A percentile compares a stretch with the other conserved stretches of the same genome.
Evolutionary conservation across 1,284 basidiomycete species (phyloP).

Genomic region (Papiliotrema terrestris): DNA sequence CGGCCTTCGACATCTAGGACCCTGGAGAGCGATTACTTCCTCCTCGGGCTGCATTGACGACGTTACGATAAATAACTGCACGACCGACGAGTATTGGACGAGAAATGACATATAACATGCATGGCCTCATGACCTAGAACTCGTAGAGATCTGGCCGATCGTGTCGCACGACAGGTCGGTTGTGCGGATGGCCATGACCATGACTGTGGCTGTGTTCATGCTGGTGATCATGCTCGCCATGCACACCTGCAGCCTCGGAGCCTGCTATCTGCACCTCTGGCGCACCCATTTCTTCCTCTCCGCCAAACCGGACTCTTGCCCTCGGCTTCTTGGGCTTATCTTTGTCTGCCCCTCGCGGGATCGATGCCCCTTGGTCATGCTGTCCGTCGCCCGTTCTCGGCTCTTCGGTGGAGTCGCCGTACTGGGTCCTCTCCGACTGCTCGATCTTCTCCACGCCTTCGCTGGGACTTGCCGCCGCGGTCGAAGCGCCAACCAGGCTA

Average conservation of each 20-base stretch:
- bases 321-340: slow-evolving; percentile 27
- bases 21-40: too few species aligned
- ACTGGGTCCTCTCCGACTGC: neutral
- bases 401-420: neutral
- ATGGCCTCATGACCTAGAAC: slow-evolving; percentile 33
- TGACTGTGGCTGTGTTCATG: slow-evolving; percentile 15
- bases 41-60: too few species aligned
- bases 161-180: slow-evolving; percentile 35
- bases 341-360: slow-evolving; percentile 9
- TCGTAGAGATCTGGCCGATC: slow-evolving; percentile 52
- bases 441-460: neutral
- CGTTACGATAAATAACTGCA: too few species aligned
- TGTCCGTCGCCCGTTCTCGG: too few species aligned
- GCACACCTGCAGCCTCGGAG: slow-evolving; percentile 4
- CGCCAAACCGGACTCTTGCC: slow-evolving; percentile 40
- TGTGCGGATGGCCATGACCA: slow-evolving; percentile 9
- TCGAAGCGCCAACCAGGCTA: slow-evolving; percentile 6
- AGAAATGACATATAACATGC: neutral
- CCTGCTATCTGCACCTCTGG: slow-evolving; percentile 3
- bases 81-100: too few species aligned
- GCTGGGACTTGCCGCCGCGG: neutral
- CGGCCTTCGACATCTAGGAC: neutral
- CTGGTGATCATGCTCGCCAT: slow-evolving; percentile 3
- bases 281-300: slow-evolving; percentile 23
- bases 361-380: slow-evolving; percentile 3